Conservation (phyloP, 139 green algal genomes). For the Mesostigma viride region DNA sequence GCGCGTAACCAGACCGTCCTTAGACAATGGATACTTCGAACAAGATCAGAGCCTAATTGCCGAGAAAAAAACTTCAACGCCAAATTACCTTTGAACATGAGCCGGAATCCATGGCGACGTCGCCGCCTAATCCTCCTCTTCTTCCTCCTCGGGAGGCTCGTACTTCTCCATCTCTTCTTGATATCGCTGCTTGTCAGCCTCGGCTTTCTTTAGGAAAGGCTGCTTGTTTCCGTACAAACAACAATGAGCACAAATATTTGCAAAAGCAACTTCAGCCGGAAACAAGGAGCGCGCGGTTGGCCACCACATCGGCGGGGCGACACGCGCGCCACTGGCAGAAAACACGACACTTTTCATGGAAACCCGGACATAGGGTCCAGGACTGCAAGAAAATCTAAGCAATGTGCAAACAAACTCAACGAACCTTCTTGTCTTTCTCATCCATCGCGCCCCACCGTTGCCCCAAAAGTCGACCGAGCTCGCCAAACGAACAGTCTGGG, state of each 20-base stretch:
- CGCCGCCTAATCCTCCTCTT: too few species aligned
- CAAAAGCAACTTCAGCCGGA: background rate
- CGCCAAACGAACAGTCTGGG: conserved; percentile 33
- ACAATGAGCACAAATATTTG: background rate
- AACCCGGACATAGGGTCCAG: too few species aligned
- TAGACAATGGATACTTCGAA: too few species aligned
- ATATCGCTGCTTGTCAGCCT: conserved; percentile 21
- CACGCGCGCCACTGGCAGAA: background rate
- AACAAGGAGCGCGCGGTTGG: background rate
- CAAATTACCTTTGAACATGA: too few species aligned
- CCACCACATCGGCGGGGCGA: background rate
- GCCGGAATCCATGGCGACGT: too few species aligned
- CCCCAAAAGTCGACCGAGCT: conserved; percentile 43
- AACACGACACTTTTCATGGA: background rate
- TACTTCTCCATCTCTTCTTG: conserved; percentile 16
- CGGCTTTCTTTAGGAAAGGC: conserved; percentile 15
- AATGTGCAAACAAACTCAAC: background rate
- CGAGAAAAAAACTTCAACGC: too few species aligned
- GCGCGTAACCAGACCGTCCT: too few species aligned
- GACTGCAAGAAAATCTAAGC: background rate
- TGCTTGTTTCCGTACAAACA: background rate
- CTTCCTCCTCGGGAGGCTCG: too few species aligned
- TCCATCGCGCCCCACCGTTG: conserved; percentile 32
- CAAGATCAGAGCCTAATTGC: too few species aligned
- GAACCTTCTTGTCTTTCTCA: conserved; percentile 27